These are phyloP conservation scores for Phytopythium chamaehyphon DNA, from an alignment of 352 stramenopile genomes.

Conservation along the genomic window DNA sequence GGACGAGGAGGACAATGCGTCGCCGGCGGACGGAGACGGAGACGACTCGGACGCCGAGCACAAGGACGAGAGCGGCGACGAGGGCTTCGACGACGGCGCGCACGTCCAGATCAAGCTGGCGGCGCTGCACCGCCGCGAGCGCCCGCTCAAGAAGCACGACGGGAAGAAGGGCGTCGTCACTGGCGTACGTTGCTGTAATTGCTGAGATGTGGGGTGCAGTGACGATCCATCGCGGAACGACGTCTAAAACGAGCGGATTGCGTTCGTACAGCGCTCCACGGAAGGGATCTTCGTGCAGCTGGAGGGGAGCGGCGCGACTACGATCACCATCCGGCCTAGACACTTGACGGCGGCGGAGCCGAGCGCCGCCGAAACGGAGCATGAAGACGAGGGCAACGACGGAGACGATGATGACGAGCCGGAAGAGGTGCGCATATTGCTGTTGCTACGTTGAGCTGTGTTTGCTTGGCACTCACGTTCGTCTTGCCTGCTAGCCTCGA, in stretches of 20 bases:
- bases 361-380: conserved; percentile 23
- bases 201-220: not conserved
- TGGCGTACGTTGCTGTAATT: conserved; percentile 25
- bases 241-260: not conserved
- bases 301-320: conserved; percentile 40
- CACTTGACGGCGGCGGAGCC: conserved; percentile 39
- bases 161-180: conserved; percentile 66
- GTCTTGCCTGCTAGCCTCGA: conserved; percentile 7
- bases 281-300: conserved; percentile 49
- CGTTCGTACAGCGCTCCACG: conserved; percentile 11
- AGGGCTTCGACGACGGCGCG: conserved; percentile 41
- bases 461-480: not conserved
- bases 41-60: conserved; percentile 40
- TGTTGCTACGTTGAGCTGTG: not conserved
- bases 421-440: conserved; percentile 13
- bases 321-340: conserved; percentile 47
- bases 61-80: conserved; percentile 33
- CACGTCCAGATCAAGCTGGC: conserved; percentile 53
- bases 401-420: conserved; percentile 13
- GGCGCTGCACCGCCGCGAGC: conserved; percentile 40
- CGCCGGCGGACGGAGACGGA: too few species aligned
- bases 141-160: conserved; percentile 65
- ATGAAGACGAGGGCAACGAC: conserved; percentile 28
- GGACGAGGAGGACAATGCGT: conserved; percentile 17
- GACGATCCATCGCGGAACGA: not conserved